A percentile compares a stretch with the other conserved stretches of the same genome.
Evolutionary conservation across 2,329 filamentous ascomycete species (phyloP).

Genomic region (Talaromyces sp.): DNA sequence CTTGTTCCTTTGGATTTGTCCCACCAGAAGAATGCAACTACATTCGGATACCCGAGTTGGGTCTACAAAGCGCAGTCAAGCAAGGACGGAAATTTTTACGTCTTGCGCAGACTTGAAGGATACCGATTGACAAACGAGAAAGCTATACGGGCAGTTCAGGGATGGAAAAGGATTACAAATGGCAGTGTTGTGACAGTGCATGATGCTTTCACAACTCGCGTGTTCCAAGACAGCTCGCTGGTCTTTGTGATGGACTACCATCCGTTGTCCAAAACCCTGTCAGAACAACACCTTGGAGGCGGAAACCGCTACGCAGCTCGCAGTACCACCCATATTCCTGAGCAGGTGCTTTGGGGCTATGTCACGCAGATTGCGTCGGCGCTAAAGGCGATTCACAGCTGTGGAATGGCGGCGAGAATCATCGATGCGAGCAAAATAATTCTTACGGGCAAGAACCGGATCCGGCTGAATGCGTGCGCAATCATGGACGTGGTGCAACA

Average conservation of each 20-base stretch:
- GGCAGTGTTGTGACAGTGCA: constrained; percentile 79
- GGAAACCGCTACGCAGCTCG: constrained; percentile 38
- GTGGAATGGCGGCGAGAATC: constrained; percentile 75
- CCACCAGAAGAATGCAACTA: constrained; percentile 67
- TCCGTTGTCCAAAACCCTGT: constrained; percentile 81
- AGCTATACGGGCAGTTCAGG: constrained; percentile 76
- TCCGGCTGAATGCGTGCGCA: constrained; percentile 81
- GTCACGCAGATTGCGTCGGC: constrained; percentile 86
- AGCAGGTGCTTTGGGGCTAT: constrained; percentile 83
- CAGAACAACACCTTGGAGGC: constrained; percentile 62
- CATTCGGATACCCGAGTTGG: constrained; percentile 88
- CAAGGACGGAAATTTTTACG: constrained; percentile 86
- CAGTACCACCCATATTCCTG: constrained; percentile 48
- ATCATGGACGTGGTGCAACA: constrained; percentile 85
- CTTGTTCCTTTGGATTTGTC: constrained; percentile 81
- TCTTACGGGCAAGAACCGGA: constrained; percentile 80
- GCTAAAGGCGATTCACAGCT: constrained; percentile 75
- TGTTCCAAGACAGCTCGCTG: constrained; percentile 90
- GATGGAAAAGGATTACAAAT: constrained; percentile 81
- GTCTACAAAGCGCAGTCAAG: constrained; percentile 88
- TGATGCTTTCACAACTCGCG: constrained; percentile 87
- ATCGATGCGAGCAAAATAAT: constrained; percentile 86
- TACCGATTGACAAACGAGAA: constrained; percentile 85
- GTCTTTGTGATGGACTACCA: constrained; percentile 93
- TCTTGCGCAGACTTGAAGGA: constrained; percentile 77